Evolutionary conservation across 345 rosid genomes (phyloP).

Genomic region (Turritis glabra): DNA sequence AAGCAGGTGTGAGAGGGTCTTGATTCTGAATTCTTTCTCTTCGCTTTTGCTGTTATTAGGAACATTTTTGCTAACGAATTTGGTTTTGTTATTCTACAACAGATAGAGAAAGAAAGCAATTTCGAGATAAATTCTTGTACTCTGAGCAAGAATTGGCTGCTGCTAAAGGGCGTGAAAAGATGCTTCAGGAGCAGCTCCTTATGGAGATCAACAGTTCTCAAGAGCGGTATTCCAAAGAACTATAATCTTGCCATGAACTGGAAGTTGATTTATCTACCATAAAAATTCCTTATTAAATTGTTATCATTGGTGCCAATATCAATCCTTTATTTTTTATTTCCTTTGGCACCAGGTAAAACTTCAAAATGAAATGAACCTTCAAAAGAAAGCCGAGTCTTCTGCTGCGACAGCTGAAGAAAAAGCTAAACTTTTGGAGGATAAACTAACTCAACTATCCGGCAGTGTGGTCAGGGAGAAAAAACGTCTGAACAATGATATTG

Average conservation of each 20-base stretch:
- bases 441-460: constrained; percentile 59
- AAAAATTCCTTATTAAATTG: too few species aligned
- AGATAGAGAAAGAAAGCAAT: constrained; percentile 75
- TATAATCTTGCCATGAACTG: constrained; percentile 59
- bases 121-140: constrained; percentile 64
- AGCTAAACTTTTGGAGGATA: constrained; percentile 62
- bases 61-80: neutral
- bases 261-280: constrained; percentile 74
- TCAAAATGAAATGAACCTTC: constrained; percentile 69
- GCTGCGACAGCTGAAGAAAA: constrained; percentile 71
- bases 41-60: neutral
- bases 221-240: constrained; percentile 59
- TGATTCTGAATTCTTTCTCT: neutral
- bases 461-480: constrained; percentile 72
- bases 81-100: constrained; percentile 26
- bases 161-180: constrained; percentile 76
- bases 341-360: constrained; percentile 55
- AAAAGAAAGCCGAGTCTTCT: constrained; percentile 67
- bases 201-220: constrained; percentile 68
- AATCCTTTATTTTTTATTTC: neutral
- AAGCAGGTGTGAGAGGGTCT: constrained; percentile 50
- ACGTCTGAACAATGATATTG: constrained; percentile 60
- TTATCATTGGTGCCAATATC: neutral
- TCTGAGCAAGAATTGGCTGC: constrained; percentile 92
- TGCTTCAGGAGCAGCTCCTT: constrained; percentile 70